A percentile compares a stretch with the other conserved stretches of the same genome.
Conservation (phyloP, 176 grass and related monocot genomes). For the Chrysopogon serrulatus region DNA sequence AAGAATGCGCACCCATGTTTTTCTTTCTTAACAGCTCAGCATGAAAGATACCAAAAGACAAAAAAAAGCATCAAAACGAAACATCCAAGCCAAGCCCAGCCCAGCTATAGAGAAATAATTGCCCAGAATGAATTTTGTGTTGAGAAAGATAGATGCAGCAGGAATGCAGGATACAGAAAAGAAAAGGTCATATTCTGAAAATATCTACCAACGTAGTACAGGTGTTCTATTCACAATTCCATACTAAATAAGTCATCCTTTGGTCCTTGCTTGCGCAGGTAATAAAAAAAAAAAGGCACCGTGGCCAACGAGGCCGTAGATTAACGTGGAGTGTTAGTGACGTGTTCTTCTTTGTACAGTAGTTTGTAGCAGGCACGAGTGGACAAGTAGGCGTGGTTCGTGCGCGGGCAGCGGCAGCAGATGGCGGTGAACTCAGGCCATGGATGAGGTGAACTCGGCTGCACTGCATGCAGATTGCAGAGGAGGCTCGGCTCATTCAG, state of each 20-base stretch:
- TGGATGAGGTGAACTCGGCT: too few species aligned
- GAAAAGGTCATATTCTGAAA: neutral
- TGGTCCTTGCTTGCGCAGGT: too few species aligned
- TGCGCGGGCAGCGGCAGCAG: too few species aligned
- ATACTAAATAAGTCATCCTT: conserved; percentile 5
- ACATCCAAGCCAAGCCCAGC: neutral
- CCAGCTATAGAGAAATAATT: neutral
- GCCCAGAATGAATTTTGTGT: conserved; percentile 1
- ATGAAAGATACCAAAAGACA: neutral
- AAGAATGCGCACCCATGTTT: neutral
- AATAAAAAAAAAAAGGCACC: too few species aligned
- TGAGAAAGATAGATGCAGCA: neutral
- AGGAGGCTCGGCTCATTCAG: too few species aligned
- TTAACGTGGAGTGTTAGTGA: too few species aligned
- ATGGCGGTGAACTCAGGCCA: too few species aligned
- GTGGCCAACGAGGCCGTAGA: too few species aligned
- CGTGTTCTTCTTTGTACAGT: too few species aligned
- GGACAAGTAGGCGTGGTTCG: too few species aligned
- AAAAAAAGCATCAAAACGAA: neutral
- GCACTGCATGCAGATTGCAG: too few species aligned
- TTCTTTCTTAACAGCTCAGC: neutral
- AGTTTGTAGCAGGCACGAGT: too few species aligned
- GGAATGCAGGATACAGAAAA: conserved; percentile 3
- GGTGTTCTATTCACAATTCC: neutral
- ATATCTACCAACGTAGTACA: neutral